A percentile compares a stretch with the other conserved stretches of the same genome.
Evolutionary conservation across 1,284 basidiomycete genomes (phyloP).

Genomic region (Moniliella sp.): DNA sequence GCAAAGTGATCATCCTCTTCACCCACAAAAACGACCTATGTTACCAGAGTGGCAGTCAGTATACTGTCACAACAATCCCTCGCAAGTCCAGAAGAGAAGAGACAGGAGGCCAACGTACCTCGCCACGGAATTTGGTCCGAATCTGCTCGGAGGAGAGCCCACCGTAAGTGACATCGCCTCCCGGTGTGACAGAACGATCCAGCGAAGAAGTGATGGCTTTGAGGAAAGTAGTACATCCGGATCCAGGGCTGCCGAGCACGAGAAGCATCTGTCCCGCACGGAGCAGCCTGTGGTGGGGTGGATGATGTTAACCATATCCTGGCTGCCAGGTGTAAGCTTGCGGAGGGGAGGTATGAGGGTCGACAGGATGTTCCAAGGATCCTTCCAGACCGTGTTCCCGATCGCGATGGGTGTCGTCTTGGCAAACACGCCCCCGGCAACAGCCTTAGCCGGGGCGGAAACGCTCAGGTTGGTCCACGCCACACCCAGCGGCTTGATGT

Average conservation of each 20-base stretch:
- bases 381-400: conserved; percentile 12
- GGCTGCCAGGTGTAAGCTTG: too few relatives aligned
- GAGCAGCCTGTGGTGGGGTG: conserved; percentile 10
- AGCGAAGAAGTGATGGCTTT: conserved; percentile 11
- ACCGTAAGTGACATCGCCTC: conserved; percentile 16
- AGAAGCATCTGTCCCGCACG: conserved; percentile 22
- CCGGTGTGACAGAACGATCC: not conserved
- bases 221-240: conserved; percentile 16
- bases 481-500: conserved; percentile 16
- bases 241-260: conserved; percentile 19
- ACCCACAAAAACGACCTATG: conserved; percentile 6
- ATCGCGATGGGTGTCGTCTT: conserved; percentile 18
- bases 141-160: conserved; percentile 10
- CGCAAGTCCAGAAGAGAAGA: too few relatives aligned
- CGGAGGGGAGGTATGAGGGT: conserved; percentile 9
- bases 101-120: too few relatives aligned
- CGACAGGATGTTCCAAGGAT: conserved; percentile 13
- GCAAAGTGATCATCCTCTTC: conserved; percentile 21
- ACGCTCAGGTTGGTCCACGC: conserved; percentile 16
- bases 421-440: conserved; percentile 15
- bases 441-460: conserved; percentile 10
- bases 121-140: conserved; percentile 11
- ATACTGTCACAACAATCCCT: too few relatives aligned
- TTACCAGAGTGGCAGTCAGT: too few relatives aligned
- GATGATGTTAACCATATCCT: conserved; percentile 9